Evolutionary conservation across 345 rosid species (phyloP), one percentile per base, ranked within the genome.

Genomic region (Fremontodendron californicum): DNA sequence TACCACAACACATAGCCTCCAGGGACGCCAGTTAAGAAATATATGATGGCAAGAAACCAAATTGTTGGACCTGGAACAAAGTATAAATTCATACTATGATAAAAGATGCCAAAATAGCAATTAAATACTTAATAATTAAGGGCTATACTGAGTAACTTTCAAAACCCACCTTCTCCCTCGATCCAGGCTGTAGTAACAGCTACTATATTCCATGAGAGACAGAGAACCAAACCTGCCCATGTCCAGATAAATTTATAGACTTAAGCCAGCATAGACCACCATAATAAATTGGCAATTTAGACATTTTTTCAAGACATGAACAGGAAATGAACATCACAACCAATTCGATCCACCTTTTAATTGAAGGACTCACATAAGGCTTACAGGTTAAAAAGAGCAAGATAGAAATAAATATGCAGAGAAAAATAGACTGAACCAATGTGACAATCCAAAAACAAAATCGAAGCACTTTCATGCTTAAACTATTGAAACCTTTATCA

Each of bases 21-120:
- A 79, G 99, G 99, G 84, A 85, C 89, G 70, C 98, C 98, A 0
- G 96, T 74, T 75, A 96, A 84, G 88, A 88, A 86, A 84, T 96
- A 96, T 85, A 96, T 96, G 78, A 94, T 80, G 66, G 99, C 91
- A 54, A 96, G 97, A 86, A 96, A 87, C 99, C 99, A 96, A 79
- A 94, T 94, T 21, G 90, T 93, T 46, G 88, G 89, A 83, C 96
- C 99, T 95, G 78, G 31, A 81, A 74, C 46, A 68, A 71, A 71
- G 76, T 40, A 29, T 73, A 73, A 49, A 64, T 11, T 25, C 58
- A 75, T 25, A 40, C 19, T 19, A n/a, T 33, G 35, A 77, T 31
- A 45, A 77, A 54, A 73, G 37, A 65, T 42, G 23, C 51, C 71
- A 49, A 75, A 12, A 25, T 75, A 48, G 43, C 60, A 65, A 51